A percentile compares a stretch with the other conserved stretches of the same genome.
These are phyloP conservation scores for Akanthomyces uredinophilus DNA, from an alignment of 2,329 filamentous ascomycete genomes.

Conservation along the genomic window DNA sequence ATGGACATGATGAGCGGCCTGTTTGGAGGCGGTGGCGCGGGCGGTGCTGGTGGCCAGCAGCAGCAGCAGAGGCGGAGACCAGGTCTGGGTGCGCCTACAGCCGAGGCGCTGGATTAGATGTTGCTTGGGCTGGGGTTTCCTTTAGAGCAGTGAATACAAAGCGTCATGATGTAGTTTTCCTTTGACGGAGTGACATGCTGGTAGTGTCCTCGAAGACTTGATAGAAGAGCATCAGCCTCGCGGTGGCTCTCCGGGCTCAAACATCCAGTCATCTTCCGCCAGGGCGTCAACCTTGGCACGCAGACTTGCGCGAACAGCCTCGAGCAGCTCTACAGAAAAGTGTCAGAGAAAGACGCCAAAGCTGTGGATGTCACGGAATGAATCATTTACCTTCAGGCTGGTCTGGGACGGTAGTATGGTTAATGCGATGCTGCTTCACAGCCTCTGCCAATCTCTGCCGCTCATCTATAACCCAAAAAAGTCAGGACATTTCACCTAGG, in stretches of 20 bases:
- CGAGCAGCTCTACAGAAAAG: conserved; percentile 56
- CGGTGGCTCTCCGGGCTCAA: conserved; percentile 60
- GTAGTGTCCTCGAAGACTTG: background rate
- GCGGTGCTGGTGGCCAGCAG: conserved; percentile 41
- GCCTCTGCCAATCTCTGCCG: conserved; percentile 56
- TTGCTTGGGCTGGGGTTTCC: background rate
- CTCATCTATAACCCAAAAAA: conserved; percentile 41
- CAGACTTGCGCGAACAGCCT: conserved; percentile 64
- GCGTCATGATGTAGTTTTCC: conserved; percentile 3
- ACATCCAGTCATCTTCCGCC: conserved; percentile 89
- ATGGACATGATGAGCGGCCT: conserved; percentile 98
- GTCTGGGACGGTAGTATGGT: conserved; percentile 49
- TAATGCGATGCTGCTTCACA: conserved; percentile 56
- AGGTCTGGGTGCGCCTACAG: conserved; percentile 40
- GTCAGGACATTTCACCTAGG: background rate
- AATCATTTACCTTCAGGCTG: conserved; percentile 57
- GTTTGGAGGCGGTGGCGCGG: conserved; percentile 67
- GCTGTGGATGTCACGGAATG: background rate
- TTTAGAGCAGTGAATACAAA: conserved; percentile 13
- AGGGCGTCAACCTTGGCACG: conserved; percentile 67
- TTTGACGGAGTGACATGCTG: background rate
- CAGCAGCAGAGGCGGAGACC: conserved; percentile 31
- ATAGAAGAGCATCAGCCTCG: conserved; percentile 26
- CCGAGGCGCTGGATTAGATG: conserved; percentile 54
- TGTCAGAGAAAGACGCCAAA: conserved; percentile 13